Conservation (phyloP, 441 rosid genomes). For the Brassica balearica region DNA sequence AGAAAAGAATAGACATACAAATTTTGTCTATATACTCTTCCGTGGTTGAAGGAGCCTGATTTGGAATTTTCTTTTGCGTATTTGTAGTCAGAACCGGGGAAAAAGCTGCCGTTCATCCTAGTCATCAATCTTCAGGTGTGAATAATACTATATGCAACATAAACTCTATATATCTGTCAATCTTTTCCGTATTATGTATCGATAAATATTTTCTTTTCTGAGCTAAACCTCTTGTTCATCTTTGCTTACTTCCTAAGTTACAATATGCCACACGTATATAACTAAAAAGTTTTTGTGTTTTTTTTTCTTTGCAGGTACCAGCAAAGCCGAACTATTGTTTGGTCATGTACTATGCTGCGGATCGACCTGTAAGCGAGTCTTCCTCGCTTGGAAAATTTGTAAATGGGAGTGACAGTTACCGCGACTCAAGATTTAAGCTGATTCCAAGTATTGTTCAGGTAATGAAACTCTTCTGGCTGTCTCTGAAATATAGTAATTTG, state of each 20-base stretch:
- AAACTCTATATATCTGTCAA: slow-evolving; percentile 15
- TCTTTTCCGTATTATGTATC: not conserved
- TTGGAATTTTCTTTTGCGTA: slow-evolving; percentile 30
- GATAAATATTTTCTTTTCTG: too few species aligned
- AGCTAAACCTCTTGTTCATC: slow-evolving; percentile 13
- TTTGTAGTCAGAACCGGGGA: slow-evolving; percentile 89
- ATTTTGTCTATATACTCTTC: not conserved
- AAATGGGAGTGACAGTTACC: slow-evolving; percentile 77
- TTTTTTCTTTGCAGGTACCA: slow-evolving; percentile 60
- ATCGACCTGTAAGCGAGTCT: slow-evolving; percentile 70
- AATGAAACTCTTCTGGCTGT: slow-evolving; percentile 18
- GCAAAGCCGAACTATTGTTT: slow-evolving; percentile 88
- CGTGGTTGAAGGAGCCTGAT: slow-evolving; percentile 30
- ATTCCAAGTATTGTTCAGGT: slow-evolving; percentile 85
- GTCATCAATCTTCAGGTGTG: slow-evolving; percentile 89
- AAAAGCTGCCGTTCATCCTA: slow-evolving; percentile 90
- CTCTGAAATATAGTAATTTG: slow-evolving; percentile 18
- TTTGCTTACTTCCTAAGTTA: slow-evolving; percentile 14
- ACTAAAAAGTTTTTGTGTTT: not conserved
- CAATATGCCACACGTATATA: not conserved
- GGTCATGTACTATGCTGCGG: slow-evolving; percentile 83
- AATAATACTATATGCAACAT: slow-evolving; percentile 23
- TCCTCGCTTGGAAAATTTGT: slow-evolving; percentile 80
- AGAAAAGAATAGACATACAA: slow-evolving; percentile 10
- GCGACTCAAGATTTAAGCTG: slow-evolving; percentile 86